phyloP scores from a whole-genome alignment of 2,329 filamentous ascomycete genomes.

The Pseudogymnoascus verrucosus region DNA sequence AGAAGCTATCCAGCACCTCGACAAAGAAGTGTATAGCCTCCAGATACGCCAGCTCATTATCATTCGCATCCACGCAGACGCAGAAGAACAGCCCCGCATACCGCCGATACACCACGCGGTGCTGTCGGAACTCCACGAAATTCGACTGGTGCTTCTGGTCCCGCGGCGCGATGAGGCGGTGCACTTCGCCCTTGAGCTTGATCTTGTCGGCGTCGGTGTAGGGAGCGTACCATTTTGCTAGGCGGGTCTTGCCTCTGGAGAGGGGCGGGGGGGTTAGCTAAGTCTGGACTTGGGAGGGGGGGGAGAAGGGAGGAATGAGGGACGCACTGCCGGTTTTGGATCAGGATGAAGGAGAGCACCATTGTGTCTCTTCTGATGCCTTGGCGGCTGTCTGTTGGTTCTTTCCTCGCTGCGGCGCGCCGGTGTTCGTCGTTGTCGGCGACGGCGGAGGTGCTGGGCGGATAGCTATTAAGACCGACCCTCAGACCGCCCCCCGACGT shows the following conservation, averaged over 20 bases:
- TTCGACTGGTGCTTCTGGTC: conserved; percentile 99
- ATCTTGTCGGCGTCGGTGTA: conserved; percentile 99
- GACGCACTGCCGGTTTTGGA: conserved; percentile 76
- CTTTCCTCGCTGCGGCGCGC: neutral
- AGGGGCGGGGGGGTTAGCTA: neutral
- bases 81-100: conserved; percentile 99
- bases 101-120: conserved; percentile 94
- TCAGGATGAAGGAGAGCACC: conserved; percentile 79
- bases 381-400: neutral
- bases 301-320: neutral
- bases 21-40: conserved; percentile 99
- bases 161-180: conserved; percentile 92
- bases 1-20: conserved; percentile 96
- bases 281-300: no score
- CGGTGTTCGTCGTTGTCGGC: neutral
- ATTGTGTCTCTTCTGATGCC: conserved; percentile 19
- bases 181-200: conserved; percentile 96
- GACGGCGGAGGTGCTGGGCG: neutral
- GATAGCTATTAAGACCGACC: neutral
- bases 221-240: conserved; percentile 98
- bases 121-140: conserved; percentile 92
- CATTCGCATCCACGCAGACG: conserved; percentile 96
- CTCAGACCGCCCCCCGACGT: neutral
- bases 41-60: conserved; percentile 94
- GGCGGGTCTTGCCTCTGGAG: conserved; percentile 85